These are phyloP conservation scores for Anthracocystis setariae DNA, from an alignment of 1,284 basidiomycete genomes.

Conservation along the genomic window DNA sequence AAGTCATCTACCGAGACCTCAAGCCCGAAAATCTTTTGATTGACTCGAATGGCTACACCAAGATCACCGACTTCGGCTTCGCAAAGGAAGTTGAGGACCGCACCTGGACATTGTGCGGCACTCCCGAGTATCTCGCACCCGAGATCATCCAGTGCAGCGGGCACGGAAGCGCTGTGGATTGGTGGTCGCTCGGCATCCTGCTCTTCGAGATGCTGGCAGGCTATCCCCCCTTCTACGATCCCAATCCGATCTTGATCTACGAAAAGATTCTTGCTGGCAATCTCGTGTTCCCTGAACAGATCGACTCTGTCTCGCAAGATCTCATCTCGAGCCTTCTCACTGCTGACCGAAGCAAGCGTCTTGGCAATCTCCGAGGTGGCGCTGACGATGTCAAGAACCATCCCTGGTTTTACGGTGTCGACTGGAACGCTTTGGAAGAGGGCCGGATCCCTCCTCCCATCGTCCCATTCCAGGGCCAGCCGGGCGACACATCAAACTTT, in stretches of 20 bases:
- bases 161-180: constrained; percentile 61
- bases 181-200: constrained; percentile 66
- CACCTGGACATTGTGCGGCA: constrained; percentile 64
- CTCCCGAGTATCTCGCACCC: constrained; percentile 65
- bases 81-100: constrained; percentile 60
- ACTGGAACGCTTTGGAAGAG: constrained; percentile 68
- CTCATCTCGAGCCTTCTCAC: constrained; percentile 70
- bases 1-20: constrained; percentile 65
- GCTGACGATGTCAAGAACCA: constrained; percentile 71
- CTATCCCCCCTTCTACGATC: constrained; percentile 65
- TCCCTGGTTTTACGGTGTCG: constrained; percentile 71
- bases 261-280: constrained; percentile 69
- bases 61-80: constrained; percentile 66
- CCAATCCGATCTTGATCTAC: constrained; percentile 57
- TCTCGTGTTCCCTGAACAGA: constrained; percentile 70
- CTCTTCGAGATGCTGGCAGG: constrained; percentile 64
- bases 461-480: constrained; percentile 69
- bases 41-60: constrained; percentile 51
- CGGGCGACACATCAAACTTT: constrained; percentile 73
- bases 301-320: constrained; percentile 70
- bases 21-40: constrained; percentile 66
- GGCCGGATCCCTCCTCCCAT: constrained; percentile 71
- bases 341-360: constrained; percentile 69
- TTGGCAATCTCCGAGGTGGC: constrained; percentile 71
- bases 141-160: constrained; percentile 65